These are phyloP conservation scores for Cucurbita argyrosperma DNA, from an alignment of 306 rosid genomes.

Conservation along the genomic window DNA sequence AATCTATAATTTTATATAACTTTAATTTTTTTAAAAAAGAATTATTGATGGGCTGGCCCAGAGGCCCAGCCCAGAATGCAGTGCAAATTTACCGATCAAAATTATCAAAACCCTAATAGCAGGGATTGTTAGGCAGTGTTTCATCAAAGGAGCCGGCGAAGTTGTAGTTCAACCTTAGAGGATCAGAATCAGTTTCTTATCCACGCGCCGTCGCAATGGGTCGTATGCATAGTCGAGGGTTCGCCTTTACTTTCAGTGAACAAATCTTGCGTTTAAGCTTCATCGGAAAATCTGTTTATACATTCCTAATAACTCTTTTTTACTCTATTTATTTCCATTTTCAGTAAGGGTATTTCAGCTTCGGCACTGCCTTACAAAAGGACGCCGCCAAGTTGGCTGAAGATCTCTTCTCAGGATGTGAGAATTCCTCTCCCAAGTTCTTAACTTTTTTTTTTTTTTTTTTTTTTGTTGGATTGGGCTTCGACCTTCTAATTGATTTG, in stretches of 20 bases:
- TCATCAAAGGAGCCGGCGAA: neutral
- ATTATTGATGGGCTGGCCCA: neutral
- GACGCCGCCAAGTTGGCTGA: constrained; percentile 63
- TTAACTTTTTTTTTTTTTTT: neutral
- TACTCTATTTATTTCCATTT: neutral
- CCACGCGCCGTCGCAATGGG: constrained; percentile 41
- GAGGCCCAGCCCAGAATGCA: neutral
- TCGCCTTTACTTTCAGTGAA: constrained; percentile 5
- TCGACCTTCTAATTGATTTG: neutral
- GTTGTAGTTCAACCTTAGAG: neutral
- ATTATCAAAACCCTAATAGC: neutral
- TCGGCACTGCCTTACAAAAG: constrained; percentile 85
- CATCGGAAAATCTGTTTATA: neutral
- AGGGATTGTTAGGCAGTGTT: constrained; percentile 6
- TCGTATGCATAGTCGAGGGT: constrained; percentile 86
- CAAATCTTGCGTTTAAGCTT: neutral
- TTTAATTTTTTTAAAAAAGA: too few relatives aligned
- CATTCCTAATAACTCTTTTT: neutral
- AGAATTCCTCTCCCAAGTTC: constrained; percentile 2
- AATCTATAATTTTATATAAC: too few relatives aligned
- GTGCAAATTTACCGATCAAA: neutral
- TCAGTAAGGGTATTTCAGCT: constrained; percentile 79
- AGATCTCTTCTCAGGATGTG: constrained; percentile 64
- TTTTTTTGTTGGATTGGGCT: neutral
- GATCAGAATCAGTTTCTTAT: neutral